A percentile compares a stretch with the other conserved stretches of the same genome.
These are phyloP conservation scores for Bocquillonia castaneifolia DNA, from an alignment of 441 rosid species.

Conservation along the genomic window DNA sequence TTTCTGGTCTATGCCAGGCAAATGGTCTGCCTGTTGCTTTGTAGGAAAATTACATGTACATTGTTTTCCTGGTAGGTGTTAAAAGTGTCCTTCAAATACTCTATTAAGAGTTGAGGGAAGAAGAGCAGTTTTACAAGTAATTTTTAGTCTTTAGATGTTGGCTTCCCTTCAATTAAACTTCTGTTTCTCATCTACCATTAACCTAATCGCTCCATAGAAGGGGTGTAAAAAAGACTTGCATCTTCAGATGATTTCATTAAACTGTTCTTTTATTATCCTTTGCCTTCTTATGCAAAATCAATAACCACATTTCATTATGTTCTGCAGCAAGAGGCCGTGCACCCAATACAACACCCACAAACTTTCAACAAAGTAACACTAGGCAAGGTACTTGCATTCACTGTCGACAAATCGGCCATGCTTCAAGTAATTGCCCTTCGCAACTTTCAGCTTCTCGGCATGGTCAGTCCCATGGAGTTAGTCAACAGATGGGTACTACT, in stretches of 20 bases:
- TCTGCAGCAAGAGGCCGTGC: slow-evolving; percentile 58
- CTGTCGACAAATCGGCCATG: slow-evolving; percentile 81
- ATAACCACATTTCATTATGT: not conserved
- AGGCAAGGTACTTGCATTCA: slow-evolving; percentile 55
- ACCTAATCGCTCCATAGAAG: not conserved
- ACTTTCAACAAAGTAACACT: slow-evolving; percentile 47
- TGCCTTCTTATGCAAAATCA: not conserved
- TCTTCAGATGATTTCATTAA: not conserved
- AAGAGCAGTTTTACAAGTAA: not conserved
- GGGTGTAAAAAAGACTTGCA: not conserved
- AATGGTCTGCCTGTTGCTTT: not conserved
- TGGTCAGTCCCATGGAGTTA: slow-evolving; percentile 38
- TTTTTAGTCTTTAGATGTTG: not conserved
- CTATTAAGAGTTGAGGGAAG: not conserved
- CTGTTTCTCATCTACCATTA: not conserved
- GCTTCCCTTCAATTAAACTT: not conserved
- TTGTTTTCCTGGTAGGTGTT: not conserved
- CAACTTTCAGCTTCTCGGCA: slow-evolving; percentile 40
- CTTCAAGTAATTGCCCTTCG: slow-evolving; percentile 67
- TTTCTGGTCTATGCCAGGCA: not conserved
- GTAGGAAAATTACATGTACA: not conserved
- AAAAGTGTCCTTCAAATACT: not conserved
- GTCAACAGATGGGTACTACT: slow-evolving; percentile 50
- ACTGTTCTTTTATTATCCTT: not conserved
- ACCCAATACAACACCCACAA: slow-evolving; percentile 39